These are phyloP conservation scores for Entomophthora muscae DNA, from an alignment of 371 early-diverging fungal species.

Conservation along the genomic window DNA sequence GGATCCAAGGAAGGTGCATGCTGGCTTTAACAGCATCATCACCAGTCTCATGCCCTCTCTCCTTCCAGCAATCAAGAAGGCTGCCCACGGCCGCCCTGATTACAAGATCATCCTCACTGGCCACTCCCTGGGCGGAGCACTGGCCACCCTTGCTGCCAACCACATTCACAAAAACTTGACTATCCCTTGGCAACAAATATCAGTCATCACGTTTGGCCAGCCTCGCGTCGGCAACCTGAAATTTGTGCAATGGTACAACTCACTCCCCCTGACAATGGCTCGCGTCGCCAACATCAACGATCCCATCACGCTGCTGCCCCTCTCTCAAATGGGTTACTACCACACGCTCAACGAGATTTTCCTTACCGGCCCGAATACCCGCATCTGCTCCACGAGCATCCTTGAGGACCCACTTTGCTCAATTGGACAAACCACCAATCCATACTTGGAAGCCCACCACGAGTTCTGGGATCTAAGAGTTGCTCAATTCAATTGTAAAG, in stretches of 20 bases:
- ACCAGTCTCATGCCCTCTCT: too few species aligned
- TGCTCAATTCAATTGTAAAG: too few species aligned
- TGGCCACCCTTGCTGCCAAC: background rate
- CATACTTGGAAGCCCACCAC: too few species aligned
- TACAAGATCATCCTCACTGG: conserved; percentile 3
- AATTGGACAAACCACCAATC: too few species aligned
- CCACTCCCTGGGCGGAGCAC: conserved; percentile 5
- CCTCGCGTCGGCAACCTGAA: conserved; percentile 6
- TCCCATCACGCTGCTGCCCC: background rate
- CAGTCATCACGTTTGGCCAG: conserved; percentile 6
- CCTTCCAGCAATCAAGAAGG: too few species aligned
- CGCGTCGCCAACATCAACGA: background rate
- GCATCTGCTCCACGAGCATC: background rate
- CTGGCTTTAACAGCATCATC: too few species aligned
- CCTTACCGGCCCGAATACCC: background rate
- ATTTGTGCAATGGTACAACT: conserved; percentile 1
- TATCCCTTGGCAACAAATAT: background rate
- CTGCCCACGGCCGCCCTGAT: too few species aligned
- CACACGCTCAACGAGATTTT: background rate
- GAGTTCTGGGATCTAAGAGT: too few species aligned
- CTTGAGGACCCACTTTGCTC: conserved; percentile 2
- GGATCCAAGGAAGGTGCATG: too few species aligned
- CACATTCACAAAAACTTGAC: background rate
- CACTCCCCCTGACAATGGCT: background rate
- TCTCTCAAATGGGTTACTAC: background rate